Percentiles rank a stretch among this genome's conserved stretches.
These are phyloP conservation scores for Chytriomyces confervae DNA, from an alignment of 192 early-diverging fungal genomes.

Conservation along the genomic window DNA sequence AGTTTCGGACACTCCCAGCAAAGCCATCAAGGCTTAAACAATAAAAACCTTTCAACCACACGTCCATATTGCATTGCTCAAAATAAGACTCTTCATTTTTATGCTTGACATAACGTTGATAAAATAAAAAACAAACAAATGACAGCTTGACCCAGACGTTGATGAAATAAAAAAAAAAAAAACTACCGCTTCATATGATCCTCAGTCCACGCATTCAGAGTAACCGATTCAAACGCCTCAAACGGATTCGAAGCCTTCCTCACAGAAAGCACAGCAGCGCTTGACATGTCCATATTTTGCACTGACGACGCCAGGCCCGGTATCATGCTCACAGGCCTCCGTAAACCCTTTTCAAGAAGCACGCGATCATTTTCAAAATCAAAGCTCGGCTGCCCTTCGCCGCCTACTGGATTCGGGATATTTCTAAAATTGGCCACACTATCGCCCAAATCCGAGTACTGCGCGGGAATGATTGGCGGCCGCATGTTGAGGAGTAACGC, in stretches of 20 bases:
- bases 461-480: constrained; percentile 63
- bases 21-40: not conserved
- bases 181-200: not conserved
- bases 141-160: no score
- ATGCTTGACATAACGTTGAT: no score
- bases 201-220: constrained; percentile 18
- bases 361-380: constrained; percentile 20
- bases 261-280: no score
- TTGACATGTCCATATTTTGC: no score
- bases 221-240: constrained; percentile 33
- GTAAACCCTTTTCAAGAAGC: not conserved
- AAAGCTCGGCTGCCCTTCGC: constrained; percentile 9
- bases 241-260: constrained; percentile 23
- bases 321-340: constrained; percentile 11
- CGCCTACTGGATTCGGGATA: not conserved
- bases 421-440: constrained; percentile 28
- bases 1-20: not conserved
- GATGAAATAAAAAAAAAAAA: not conserved
- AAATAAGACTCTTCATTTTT: no score
- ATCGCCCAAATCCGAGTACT: constrained; percentile 7
- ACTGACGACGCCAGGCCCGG: not conserved
- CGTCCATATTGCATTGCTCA: no score
- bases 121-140: no score
- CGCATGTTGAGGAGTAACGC: constrained; percentile 82
- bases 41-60: no score